Evolutionary conservation across 352 stramenopile species (phyloP), one percentile per base, ranked within the genome.

Genomic region (Aphanomyces astaci): DNA sequence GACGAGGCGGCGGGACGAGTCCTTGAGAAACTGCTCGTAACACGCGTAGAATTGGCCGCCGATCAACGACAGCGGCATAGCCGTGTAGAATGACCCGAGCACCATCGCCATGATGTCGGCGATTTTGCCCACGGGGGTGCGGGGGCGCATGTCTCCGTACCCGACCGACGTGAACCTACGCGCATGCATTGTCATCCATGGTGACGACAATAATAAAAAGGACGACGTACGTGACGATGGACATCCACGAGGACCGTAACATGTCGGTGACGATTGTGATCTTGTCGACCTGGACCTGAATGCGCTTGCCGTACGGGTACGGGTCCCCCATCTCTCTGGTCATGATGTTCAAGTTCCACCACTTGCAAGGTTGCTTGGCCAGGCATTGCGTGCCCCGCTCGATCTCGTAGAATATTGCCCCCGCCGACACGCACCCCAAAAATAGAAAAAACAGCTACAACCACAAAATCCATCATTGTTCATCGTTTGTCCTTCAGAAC

Each of bases 401-500:
- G 32, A 89, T 79, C 53, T 92, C 84, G 65, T 88, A 92, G 66
- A 86, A 87, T 3, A 85, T 60, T 13, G 84, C 82, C 4, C 75
- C 82, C 4, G 80, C 73, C 52, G 88, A 75, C 27, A 89, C 78
- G 71, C 80, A 88, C 1, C 80, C 79, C 28, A 75, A 78, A 53
- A 92, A 79, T 22, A 92, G 66, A 59, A 92, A 92, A 57, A 90
- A 92, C 28, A 90, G 73, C 84, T 92, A 64, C n/a, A 39, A 49
- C n/a, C n/a, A n/a, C n/a, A n/a, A n/a, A n/a, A n/a, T n/a, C n/a
- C n/a, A n/a, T n/a, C n/a, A n/a, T n/a, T n/a, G n/a, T 32, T n/a
- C 15, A 40, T 32, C 9, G n/a, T 13, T 63, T 13, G 59, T 46
- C 15, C 17, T 11, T 4, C 56, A 68, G 22, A 13, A 13, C 17